Percentiles rank a stretch among this genome's conserved stretches.
phyloP scores from a whole-genome alignment of 768 basidiomycete species.

The Tylopilus rubrobrunneus region DNA sequence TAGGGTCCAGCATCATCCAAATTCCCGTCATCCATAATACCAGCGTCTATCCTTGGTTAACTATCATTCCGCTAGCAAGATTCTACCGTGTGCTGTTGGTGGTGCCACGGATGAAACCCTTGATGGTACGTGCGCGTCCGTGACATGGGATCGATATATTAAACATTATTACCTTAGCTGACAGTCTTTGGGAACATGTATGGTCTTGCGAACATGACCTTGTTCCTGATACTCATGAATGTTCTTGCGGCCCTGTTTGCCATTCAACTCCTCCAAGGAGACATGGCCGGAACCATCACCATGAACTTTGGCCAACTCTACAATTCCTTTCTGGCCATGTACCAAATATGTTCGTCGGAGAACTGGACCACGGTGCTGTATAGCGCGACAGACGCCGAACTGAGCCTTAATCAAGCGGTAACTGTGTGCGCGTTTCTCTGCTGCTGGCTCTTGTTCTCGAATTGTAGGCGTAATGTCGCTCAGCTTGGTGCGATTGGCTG shows the following conservation, averaged over 20 bases:
- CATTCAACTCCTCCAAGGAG: slow-evolving; percentile 83
- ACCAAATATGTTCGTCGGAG: slow-evolving; percentile 89
- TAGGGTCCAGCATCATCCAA: slow-evolving; percentile 76
- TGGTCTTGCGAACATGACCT: slow-evolving; percentile 85
- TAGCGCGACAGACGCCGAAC: slow-evolving; percentile 55
- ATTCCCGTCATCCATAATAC: slow-evolving; percentile 72
- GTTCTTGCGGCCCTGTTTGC: slow-evolving; percentile 80
- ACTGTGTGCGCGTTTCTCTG: slow-evolving; percentile 69
- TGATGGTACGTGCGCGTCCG: slow-evolving; percentile 52
- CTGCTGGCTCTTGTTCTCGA: slow-evolving; percentile 88
- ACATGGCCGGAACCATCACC: slow-evolving; percentile 47
- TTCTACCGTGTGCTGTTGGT: slow-evolving; percentile 92
- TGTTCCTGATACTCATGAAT: slow-evolving; percentile 87
- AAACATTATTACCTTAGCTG: slow-evolving; percentile 41
- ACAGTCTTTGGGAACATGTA: slow-evolving; percentile 91
- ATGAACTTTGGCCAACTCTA: slow-evolving; percentile 82
- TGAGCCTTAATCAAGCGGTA: slow-evolving; percentile 60
- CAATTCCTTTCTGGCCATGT: slow-evolving; percentile 82
- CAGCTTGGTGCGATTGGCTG: not conserved
- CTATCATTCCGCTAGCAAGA: slow-evolving; percentile 76
- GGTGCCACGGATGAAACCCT: slow-evolving; percentile 84
- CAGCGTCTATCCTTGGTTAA: slow-evolving; percentile 80
- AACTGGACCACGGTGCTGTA: slow-evolving; percentile 88
- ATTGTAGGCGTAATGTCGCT: slow-evolving; percentile 53
- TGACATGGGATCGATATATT: slow-evolving; percentile 4